Evolutionary conservation across 352 stramenopile genomes (phyloP).

Genomic region (Phytopythium chamaehyphon): DNA sequence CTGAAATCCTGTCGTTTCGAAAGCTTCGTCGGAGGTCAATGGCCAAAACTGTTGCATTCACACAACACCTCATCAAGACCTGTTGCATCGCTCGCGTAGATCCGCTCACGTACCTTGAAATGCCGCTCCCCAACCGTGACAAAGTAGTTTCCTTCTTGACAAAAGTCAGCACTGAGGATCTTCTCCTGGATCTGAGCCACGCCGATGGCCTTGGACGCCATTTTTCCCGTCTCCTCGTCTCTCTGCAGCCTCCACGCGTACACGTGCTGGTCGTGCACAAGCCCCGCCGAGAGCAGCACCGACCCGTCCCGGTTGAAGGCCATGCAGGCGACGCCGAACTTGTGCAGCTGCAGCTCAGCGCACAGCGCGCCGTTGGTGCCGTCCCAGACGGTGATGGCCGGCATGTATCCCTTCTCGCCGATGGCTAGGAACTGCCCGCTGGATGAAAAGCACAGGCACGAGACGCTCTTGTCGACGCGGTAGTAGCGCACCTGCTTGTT

Average conservation of each 20-base stretch:
- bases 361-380: conserved; percentile 68
- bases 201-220: conserved; percentile 34
- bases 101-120: conserved; percentile 51
- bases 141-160: conserved; percentile 67
- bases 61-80: background rate
- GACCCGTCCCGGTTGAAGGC: conserved; percentile 64
- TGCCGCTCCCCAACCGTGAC: conserved; percentile 80
- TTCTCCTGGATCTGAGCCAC: conserved; percentile 60
- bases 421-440: conserved; percentile 84
- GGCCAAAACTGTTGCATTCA: conserved; percentile 61
- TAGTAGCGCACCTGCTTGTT: conserved; percentile 89
- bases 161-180: conserved; percentile 68
- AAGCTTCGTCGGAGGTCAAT: conserved; percentile 41
- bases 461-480: conserved; percentile 81
- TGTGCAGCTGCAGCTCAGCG: conserved; percentile 78
- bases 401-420: conserved; percentile 81
- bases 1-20: conserved; percentile 48
- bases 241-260: conserved; percentile 64
- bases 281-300: conserved; percentile 62
- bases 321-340: conserved; percentile 80
- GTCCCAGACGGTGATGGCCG: conserved; percentile 87
- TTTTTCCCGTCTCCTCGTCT: conserved; percentile 10
- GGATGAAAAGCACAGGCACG: conserved; percentile 77
- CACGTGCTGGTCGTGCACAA: conserved; percentile 82
- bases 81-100: background rate